A percentile compares a stretch with the other conserved stretches of the same genome.
These are phyloP conservation scores for Leccinellum luteum DNA, from an alignment of 768 basidiomycete species.

Conservation along the genomic window DNA sequence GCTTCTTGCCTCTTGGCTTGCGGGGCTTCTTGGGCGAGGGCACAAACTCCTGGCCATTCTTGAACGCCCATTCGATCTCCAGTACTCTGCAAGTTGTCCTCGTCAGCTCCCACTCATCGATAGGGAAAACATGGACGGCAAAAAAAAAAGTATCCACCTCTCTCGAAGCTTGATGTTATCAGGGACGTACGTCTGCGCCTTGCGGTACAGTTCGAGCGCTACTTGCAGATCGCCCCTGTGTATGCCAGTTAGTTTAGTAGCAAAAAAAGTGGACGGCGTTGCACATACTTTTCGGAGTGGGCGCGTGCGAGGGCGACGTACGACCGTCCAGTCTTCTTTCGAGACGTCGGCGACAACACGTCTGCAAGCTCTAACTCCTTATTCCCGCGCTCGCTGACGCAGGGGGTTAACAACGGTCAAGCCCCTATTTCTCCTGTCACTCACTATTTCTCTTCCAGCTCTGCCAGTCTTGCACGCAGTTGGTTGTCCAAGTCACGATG, in stretches of 20 bases:
- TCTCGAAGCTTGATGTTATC: slow-evolving; percentile 82
- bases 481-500: slow-evolving; percentile 71
- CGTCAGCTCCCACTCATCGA: slow-evolving; percentile 42
- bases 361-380: slow-evolving; percentile 61
- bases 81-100: slow-evolving; percentile 55
- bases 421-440: slow-evolving; percentile 29
- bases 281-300: slow-evolving; percentile 72
- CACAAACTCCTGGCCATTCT: slow-evolving; percentile 56
- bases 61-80: slow-evolving; percentile 78
- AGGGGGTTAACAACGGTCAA: slow-evolving; percentile 2
- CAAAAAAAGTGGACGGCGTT: background rate
- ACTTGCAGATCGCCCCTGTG: slow-evolving; percentile 74
- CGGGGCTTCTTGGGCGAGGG: slow-evolving; percentile 49
- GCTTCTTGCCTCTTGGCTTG: slow-evolving; percentile 34
- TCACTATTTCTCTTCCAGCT: slow-evolving; percentile 72
- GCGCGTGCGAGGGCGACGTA: slow-evolving; percentile 82
- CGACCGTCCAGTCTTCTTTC: slow-evolving; percentile 79
- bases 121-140: slow-evolving; percentile 54
- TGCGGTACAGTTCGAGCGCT: slow-evolving; percentile 78
- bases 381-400: slow-evolving; percentile 56
- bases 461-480: slow-evolving; percentile 58
- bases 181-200: slow-evolving; percentile 81
- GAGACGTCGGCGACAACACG: slow-evolving; percentile 66
- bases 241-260: background rate
- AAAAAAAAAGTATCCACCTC: slow-evolving; percentile 69